Base-by-base conservation (phyloP, 2,329 filamentous ascomycete species). In the Alternaria arborescens region DNA sequence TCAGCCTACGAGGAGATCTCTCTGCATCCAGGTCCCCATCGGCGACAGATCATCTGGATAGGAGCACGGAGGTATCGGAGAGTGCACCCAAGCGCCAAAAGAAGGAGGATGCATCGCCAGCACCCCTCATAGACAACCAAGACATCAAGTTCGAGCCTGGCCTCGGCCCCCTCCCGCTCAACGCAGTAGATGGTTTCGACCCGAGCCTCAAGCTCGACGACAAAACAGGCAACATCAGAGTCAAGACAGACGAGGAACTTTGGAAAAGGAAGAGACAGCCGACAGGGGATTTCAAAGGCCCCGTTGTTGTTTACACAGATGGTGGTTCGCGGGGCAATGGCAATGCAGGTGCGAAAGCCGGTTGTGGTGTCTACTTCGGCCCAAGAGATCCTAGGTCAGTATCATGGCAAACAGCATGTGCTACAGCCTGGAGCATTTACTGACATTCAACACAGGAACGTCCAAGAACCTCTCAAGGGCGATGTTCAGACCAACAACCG, bases 401-500 rank as follows among this genome's bases (percentile, higher is more conserved):
- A 3, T 41, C 1, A 16, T 24, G 8, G 47, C 20, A 10, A 47
- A 58, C 55, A 20, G 7, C 18, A 11, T 4, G 10, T 43, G n/a
- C 6, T 8, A 10, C 7, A 20, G 18, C 10, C 18, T 55, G 2
- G 8, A n/a, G 5, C 14, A 7, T 1, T 36, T 20, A 4, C 58
- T 69, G 22, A 64, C 55, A 32, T 44, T n/a, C 11, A 43, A 7
- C 54, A 4, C 71, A 89, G 87, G 68, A 91, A 91, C 71, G 80
- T 97, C 24, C 92, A 91, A 12, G 93, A 96, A 78, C 88, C 89
- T 4, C 86, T 97, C 3, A 80, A 84, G 52, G 93, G 93, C 52
- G 82, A 85, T 16, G 83, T 85, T 10, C 95, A 98, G 79, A 98
- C 95, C 1, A 99, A 99, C 76, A 93, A 98, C 78, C 91, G 95